Evolutionary conservation across 2,329 filamentous ascomycete species (phyloP).

Genomic region (Ophiosphaerella narmari): DNA sequence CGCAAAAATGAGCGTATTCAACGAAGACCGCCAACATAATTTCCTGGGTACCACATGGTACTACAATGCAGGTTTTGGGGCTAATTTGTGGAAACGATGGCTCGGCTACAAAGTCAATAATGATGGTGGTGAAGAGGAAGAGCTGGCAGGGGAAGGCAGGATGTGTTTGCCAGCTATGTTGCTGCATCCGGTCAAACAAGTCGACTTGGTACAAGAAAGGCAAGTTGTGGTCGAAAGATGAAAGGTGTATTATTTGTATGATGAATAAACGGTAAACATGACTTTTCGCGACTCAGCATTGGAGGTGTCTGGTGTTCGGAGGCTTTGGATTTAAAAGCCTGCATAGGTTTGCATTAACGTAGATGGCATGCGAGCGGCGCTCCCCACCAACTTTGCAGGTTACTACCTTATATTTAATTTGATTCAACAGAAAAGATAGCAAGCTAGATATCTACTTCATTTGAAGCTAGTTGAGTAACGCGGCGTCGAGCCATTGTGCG

Average conservation of each 20-base stretch:
- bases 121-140: conserved; percentile 53
- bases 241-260: background rate
- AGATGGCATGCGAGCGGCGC: no score
- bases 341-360: no score
- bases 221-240: background rate
- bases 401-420: no score
- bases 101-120: conserved; percentile 59
- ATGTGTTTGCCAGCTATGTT: conserved; percentile 57
- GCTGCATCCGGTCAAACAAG: conserved; percentile 57
- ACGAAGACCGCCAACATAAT: conserved; percentile 58
- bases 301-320: background rate
- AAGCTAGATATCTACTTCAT: no score
- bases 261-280: background rate
- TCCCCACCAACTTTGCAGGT: no score
- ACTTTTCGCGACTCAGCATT: background rate
- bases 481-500: no score
- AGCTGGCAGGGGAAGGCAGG: conserved; percentile 51
- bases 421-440: no score
- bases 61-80: conserved; percentile 57
- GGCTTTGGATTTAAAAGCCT: no score
- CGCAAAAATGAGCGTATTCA: conserved; percentile 54
- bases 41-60: conserved; percentile 60
- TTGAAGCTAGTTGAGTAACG: no score
- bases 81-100: conserved; percentile 62
- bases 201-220: conserved; percentile 52